Percentiles rank a stretch among this genome's conserved stretches.
Conservation (phyloP, 176 grass and related monocot species). For the Pharus latifolius region DNA sequence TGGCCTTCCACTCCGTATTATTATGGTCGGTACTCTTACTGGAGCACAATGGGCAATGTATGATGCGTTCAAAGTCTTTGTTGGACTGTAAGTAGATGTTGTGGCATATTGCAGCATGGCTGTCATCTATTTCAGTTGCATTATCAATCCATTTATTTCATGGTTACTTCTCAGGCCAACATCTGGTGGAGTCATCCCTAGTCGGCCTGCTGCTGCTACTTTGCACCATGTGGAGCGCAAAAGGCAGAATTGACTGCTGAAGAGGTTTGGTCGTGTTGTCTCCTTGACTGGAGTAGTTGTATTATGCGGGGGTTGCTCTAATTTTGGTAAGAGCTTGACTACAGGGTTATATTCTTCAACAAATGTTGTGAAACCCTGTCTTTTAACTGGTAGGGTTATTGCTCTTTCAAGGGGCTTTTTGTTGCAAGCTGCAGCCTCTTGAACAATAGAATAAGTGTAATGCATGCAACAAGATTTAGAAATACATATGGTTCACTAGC, state of each 20-base stretch:
- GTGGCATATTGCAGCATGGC: not conserved
- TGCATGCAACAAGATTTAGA: not conserved
- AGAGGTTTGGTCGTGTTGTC: not conserved
- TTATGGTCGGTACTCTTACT: constrained; percentile 77
- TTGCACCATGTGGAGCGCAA: constrained; percentile 5
- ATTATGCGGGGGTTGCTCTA: not conserved
- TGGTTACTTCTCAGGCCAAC: constrained; percentile 46
- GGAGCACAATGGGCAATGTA: constrained; percentile 80
- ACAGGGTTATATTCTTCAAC: not conserved
- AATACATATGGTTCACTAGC: not conserved
- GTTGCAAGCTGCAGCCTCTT: constrained; percentile 15
- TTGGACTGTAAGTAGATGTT: constrained; percentile 57
- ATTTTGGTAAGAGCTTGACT: not conserved
- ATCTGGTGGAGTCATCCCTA: constrained; percentile 41
- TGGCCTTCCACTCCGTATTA: constrained; percentile 74
- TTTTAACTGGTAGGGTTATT: constrained; percentile 13
- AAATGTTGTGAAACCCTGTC: not conserved
- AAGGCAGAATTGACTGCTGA: constrained; percentile 18
- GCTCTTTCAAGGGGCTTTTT: constrained; percentile 15
- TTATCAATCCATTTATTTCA: constrained; percentile 5
- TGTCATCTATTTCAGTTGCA: not conserved
- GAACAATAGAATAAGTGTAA: not conserved
- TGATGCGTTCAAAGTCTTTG: constrained; percentile 67
- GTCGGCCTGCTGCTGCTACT: not conserved
- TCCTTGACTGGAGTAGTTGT: not conserved